Conservation (phyloP, 129 eudicot species). For the Mikania micrantha region DNA sequence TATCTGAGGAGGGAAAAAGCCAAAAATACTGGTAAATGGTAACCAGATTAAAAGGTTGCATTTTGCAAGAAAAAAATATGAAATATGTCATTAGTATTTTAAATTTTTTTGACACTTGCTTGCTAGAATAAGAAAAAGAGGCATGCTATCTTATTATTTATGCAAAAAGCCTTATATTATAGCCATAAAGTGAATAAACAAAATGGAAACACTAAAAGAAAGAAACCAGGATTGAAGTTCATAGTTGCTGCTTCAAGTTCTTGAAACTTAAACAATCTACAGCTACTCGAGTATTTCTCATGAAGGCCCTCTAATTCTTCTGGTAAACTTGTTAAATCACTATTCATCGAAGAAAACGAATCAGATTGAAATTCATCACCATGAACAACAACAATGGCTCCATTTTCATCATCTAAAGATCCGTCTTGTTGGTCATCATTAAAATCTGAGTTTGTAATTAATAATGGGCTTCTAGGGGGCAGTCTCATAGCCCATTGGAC, state of each 20-base stretch:
- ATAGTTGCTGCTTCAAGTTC: constrained; percentile 69
- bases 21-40: not conserved
- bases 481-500: constrained; percentile 81
- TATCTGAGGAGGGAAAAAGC: not conserved
- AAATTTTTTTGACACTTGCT: no score
- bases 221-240: constrained; percentile 70
- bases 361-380: constrained; percentile 19
- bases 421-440: constrained; percentile 2
- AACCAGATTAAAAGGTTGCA: not conserved
- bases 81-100: no score
- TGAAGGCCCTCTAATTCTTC: constrained; percentile 67
- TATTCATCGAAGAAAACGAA: not conserved
- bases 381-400: constrained; percentile 56
- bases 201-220: not conserved
- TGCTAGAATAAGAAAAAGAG: not conserved
- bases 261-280: constrained; percentile 63
- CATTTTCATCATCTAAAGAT: constrained; percentile 40
- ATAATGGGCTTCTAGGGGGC: constrained; percentile 42
- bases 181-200: not conserved
- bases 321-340: constrained; percentile 33
- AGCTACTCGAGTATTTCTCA: constrained; percentile 64
- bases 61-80: not conserved
- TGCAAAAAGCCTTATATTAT: no score
- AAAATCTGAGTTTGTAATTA: constrained; percentile 31
- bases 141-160: not conserved